These are phyloP conservation scores for Hypomyces perniciosus DNA, from an alignment of 2,329 filamentous ascomycete genomes.

Conservation along the genomic window DNA sequence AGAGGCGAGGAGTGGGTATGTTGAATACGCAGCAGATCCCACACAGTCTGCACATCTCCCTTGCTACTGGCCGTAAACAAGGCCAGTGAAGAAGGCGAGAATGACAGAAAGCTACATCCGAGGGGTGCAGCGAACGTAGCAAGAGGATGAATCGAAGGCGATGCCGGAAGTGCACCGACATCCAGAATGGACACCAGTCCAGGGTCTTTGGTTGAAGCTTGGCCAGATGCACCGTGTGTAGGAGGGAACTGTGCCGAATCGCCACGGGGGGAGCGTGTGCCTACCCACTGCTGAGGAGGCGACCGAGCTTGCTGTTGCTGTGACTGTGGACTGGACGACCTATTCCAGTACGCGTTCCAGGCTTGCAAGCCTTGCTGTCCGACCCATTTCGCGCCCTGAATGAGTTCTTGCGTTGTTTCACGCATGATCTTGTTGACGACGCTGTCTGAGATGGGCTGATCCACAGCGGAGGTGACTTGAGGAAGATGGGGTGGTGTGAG, in stretches of 20 bases:
- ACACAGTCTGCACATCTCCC: constrained; percentile 76
- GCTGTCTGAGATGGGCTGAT: constrained; percentile 65
- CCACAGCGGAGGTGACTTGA: constrained; percentile 58
- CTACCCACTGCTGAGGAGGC: constrained; percentile 43
- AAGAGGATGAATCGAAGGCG: constrained; percentile 52
- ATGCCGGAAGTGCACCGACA: constrained; percentile 52
- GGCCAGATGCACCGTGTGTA: constrained; percentile 61
- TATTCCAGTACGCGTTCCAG: constrained; percentile 77
- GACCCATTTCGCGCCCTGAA: constrained; percentile 69
- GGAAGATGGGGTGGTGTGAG: constrained; percentile 12
- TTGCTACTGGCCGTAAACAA: constrained; percentile 77
- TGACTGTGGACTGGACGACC: constrained; percentile 35
- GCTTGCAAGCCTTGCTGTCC: constrained; percentile 71
- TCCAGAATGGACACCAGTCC: constrained; percentile 72
- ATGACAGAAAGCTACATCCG: constrained; percentile 75
- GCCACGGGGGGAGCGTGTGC: constrained; percentile 37
- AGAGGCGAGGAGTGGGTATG: constrained; percentile 56
- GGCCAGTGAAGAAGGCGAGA: constrained; percentile 66
- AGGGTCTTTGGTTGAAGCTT: constrained; percentile 57
- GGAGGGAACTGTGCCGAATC: constrained; percentile 61
- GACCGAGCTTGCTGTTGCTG: constrained; percentile 42
- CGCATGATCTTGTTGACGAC: constrained; percentile 72
- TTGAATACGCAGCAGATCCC: constrained; percentile 67
- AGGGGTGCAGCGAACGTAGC: constrained; percentile 65
- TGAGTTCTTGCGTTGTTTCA: constrained; percentile 71